Evolutionary conservation across 768 basidiomycete genomes (phyloP), one percentile per base, ranked within the genome.

Genomic region (Collybia sp.): DNA sequence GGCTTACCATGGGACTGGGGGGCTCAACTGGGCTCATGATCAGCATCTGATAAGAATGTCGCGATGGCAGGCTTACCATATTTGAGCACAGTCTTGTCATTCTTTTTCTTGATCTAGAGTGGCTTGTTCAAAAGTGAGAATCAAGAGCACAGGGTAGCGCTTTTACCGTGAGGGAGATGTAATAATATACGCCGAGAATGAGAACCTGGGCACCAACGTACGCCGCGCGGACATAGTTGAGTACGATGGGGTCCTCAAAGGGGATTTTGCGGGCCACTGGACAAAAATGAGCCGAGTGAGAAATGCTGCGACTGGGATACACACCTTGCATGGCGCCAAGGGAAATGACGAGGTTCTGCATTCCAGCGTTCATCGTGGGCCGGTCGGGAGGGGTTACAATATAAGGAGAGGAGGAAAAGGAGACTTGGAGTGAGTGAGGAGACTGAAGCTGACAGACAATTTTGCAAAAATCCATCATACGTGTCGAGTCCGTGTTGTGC

Each of bases 1-100:
- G n/a, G 71, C 78, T 49, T 45, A 88, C 90, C 84, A 94, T 84
- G 2, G 90, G 77, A 53, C 68, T 77, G 38, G 80, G 64, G 1
- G 84, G 74, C 57, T 95, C 91, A 38, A 94, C 92, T 90, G 40
- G 6, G 35, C n/a, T 18, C 15, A 17, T n/a, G n/a, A 32, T 20
- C 32, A 15, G 46, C 5, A 35, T 46, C 37, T 12, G 53, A 43
- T 48, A 47, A 32, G 10, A 2, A 58, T 41, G 42, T 41, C 2
- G 31, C 8, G 32, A 10, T 13, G 17, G 45, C 13, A 32, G 13
- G 76, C 79, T 45, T 36, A 85, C 89, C 89, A 68, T 95, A 99
- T 79, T 96, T 99, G 58, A 99, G 73, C 19, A 95, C 90, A 1
- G 92, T 92, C 64, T 86, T 80, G 70, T 99, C 95, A 58, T 98